phyloP scores from a whole-genome alignment of 129 eudicot genomes.

The Arctium lappa region DNA sequence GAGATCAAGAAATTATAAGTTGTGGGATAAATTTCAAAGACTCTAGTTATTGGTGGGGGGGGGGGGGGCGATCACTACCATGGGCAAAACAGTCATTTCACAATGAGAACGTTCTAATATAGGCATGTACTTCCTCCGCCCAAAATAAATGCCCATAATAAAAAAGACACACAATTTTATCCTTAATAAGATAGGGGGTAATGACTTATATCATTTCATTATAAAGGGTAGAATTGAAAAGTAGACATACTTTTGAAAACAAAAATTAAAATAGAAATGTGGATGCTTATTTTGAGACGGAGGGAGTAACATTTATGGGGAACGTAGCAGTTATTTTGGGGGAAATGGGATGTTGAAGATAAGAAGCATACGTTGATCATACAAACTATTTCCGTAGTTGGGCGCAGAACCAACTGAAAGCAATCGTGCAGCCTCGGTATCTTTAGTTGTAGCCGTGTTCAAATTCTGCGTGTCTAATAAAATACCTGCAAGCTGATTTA shows the following conservation, averaged over 20 bases:
- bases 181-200: background rate
- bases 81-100: background rate
- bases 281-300: background rate
- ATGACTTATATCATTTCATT: background rate
- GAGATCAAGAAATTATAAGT: background rate
- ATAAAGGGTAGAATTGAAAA: background rate
- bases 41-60: background rate
- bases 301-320: background rate
- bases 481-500: constrained; percentile 72
- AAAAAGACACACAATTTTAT: background rate
- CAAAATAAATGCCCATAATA: background rate
- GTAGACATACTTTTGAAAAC: background rate
- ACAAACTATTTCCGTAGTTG: constrained; percentile 60
- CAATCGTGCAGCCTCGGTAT: constrained; percentile 80
- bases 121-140: background rate
- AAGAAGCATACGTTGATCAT: constrained; percentile 53
- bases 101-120: background rate
- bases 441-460: constrained; percentile 56
- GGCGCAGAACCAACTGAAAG: constrained; percentile 73
- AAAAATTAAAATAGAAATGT: no score
- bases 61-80: background rate
- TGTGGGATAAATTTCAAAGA: background rate
- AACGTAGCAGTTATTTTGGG: background rate
- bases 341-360: background rate
- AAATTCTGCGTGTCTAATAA: constrained; percentile 74